Evolutionary conservation across 257 asterid species (phyloP).

Genomic region (Handroanthus guayacan): DNA sequence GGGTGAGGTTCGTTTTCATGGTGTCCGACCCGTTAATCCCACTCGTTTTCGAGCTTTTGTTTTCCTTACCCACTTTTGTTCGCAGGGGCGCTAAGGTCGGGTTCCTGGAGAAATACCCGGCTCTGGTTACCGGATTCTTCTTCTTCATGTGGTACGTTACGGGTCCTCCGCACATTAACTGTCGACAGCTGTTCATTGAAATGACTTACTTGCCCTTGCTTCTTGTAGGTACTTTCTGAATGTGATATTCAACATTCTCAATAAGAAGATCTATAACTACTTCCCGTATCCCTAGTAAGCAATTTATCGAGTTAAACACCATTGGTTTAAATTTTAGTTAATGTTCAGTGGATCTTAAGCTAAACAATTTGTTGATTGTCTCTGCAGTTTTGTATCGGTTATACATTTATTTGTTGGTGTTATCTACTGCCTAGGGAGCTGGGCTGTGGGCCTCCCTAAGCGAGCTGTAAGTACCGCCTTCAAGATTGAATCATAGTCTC

Average conservation of each 20-base stretch:
- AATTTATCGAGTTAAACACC: neutral
- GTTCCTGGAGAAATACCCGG: conserved; percentile 74
- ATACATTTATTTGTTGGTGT: conserved; percentile 80
- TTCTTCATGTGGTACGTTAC: conserved; percentile 93
- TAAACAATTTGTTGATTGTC: conserved; percentile 19
- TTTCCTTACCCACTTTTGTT: conserved; percentile 31
- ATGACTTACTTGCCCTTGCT: conserved; percentile 30
- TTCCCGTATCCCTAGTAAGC: conserved; percentile 97
- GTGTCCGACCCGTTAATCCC: conserved; percentile 38
- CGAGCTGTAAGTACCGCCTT: conserved; percentile 79
- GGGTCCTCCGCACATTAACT: conserved; percentile 11
- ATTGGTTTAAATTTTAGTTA: neutral
- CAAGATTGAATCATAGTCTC: neutral
- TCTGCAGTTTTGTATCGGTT: conserved; percentile 78
- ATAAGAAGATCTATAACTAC: conserved; percentile 98
- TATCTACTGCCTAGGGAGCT: conserved; percentile 69
- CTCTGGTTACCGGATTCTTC: conserved; percentile 88
- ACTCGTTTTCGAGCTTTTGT: conserved; percentile 15
- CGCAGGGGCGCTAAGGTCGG: conserved; percentile 79
- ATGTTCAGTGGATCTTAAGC: neutral
- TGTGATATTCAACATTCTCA: conserved; percentile 93
- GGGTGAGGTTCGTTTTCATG: conserved; percentile 82
- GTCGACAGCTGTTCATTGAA: neutral
- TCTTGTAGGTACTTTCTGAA: conserved; percentile 76
- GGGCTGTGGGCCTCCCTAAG: conserved; percentile 92